These are phyloP conservation scores for Puccinia coronata DNA, from an alignment of 1,284 basidiomycete genomes.

Conservation along the genomic window DNA sequence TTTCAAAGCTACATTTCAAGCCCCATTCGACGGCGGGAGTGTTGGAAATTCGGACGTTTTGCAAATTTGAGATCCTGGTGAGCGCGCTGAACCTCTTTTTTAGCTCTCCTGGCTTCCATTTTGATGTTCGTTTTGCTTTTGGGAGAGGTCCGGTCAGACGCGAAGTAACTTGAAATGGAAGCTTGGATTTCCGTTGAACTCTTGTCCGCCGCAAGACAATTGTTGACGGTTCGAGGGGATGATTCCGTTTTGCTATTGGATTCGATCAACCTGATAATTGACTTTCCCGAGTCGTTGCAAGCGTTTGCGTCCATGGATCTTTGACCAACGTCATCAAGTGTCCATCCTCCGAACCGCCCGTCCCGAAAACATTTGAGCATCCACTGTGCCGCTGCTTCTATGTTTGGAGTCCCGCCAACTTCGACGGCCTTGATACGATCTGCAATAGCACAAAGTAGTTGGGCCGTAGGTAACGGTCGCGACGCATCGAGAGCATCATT, in stretches of 20 bases:
- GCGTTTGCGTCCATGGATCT: neutral
- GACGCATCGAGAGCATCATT: neutral
- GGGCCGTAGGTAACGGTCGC: constrained; percentile 14
- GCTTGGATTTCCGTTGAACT: neutral
- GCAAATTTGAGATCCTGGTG: neutral
- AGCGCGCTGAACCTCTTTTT: constrained; percentile 21
- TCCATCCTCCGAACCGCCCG: constrained; percentile 64
- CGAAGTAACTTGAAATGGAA: constrained; percentile 6
- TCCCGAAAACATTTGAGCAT: constrained; percentile 83
- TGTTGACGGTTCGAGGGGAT: neutral
- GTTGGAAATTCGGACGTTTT: neutral
- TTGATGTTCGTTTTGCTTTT: constrained; percentile 27
- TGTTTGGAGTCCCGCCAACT: constrained; percentile 75
- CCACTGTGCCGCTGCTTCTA: constrained; percentile 71
- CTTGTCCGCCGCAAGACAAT: neutral
- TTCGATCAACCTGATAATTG: neutral
- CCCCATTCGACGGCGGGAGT: too few species aligned
- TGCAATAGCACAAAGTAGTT: constrained; percentile 72
- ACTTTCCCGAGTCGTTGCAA: neutral
- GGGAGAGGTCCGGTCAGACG: neutral
- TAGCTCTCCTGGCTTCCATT: constrained; percentile 24
- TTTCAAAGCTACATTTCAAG: too few species aligned
- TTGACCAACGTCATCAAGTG: constrained; percentile 61
- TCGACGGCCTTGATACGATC: constrained; percentile 73
- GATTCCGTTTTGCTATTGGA: neutral